Evolutionary conservation across 2,329 filamentous ascomycete genomes (phyloP).

Genomic region (Penicillium sp.): DNA sequence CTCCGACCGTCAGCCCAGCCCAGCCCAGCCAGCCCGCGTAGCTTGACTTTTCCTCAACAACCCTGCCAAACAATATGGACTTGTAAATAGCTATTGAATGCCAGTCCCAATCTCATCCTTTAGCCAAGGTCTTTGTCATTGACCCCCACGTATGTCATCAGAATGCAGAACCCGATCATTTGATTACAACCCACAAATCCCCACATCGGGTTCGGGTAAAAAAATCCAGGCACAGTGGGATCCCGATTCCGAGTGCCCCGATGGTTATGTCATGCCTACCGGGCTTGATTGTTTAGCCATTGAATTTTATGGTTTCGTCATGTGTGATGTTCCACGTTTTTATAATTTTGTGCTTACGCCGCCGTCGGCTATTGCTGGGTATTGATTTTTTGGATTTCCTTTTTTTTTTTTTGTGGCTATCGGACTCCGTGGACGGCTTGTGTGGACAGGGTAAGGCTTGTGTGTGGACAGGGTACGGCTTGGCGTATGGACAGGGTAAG

Average conservation of each 20-base stretch:
- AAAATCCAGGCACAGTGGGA: constrained; percentile 2
- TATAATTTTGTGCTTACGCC: neutral
- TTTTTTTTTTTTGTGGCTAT: too few species aligned
- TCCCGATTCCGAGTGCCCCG: constrained; percentile 52
- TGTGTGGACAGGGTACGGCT: neutral
- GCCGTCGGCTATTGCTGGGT: neutral
- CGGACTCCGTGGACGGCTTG: neutral
- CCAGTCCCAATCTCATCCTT: neutral
- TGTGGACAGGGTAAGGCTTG: neutral
- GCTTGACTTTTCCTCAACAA: neutral
- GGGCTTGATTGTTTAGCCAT: constrained; percentile 1
- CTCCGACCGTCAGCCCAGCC: neutral
- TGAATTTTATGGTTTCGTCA: neutral
- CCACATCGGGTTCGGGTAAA: constrained; percentile 11
- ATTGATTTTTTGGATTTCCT: too few species aligned
- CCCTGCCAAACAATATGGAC: neutral
- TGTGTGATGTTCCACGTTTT: neutral
- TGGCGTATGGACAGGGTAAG: neutral
- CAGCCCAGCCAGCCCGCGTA: neutral
- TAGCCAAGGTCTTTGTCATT: neutral
- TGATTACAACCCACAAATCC: neutral
- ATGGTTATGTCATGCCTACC: neutral
- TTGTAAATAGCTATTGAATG: neutral
- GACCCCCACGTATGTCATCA: neutral
- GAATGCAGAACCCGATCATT: neutral